These are phyloP conservation scores for Hypoxylon sp. DNA, from an alignment of 2,329 filamentous ascomycete genomes.

Conservation along the genomic window DNA sequence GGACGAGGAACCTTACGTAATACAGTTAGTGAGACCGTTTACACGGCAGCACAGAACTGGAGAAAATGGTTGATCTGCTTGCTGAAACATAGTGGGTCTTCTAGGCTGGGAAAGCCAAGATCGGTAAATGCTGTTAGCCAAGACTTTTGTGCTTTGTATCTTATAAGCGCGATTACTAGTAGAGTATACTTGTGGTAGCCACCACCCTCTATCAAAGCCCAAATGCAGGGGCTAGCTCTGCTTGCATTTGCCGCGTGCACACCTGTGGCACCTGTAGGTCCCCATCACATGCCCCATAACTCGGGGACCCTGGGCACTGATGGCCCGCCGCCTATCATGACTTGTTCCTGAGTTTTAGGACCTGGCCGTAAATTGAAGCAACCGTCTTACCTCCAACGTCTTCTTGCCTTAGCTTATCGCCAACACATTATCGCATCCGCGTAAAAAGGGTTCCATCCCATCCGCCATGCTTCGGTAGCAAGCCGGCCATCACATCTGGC, in stretches of 20 bases:
- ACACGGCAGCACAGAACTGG: constrained; percentile 17
- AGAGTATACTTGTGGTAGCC: constrained; percentile 3
- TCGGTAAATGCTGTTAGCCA: constrained; percentile 12
- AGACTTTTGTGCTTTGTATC: not conserved
- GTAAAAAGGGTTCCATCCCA: constrained; percentile 25
- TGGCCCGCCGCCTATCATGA: constrained; percentile 34
- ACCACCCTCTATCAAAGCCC: constrained; percentile 11
- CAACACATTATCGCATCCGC: constrained; percentile 24
- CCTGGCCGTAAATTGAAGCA: constrained; percentile 17
- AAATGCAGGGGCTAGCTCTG: constrained; percentile 28
- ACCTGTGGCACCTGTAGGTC: constrained; percentile 7
- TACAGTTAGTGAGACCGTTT: constrained; percentile 9
- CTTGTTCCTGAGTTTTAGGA: constrained; percentile 35
- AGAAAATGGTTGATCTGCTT: constrained; percentile 19
- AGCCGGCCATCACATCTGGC: constrained; percentile 29
- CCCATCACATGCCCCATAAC: constrained; percentile 32
- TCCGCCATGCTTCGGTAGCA: constrained; percentile 45
- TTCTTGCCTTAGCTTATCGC: constrained; percentile 17
- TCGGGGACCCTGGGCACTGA: constrained; percentile 24
- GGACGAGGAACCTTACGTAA: constrained; percentile 23
- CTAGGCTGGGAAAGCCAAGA: constrained; percentile 7
- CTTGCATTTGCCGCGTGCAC: constrained; percentile 25
- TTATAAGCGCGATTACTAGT: not conserved
- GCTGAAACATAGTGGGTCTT: constrained; percentile 27
- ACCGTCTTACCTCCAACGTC: constrained; percentile 17